A percentile compares a stretch with the other conserved stretches of the same genome.
phyloP scores from a whole-genome alignment of 768 basidiomycete genomes.

The Boletus rubroflammeus region DNA sequence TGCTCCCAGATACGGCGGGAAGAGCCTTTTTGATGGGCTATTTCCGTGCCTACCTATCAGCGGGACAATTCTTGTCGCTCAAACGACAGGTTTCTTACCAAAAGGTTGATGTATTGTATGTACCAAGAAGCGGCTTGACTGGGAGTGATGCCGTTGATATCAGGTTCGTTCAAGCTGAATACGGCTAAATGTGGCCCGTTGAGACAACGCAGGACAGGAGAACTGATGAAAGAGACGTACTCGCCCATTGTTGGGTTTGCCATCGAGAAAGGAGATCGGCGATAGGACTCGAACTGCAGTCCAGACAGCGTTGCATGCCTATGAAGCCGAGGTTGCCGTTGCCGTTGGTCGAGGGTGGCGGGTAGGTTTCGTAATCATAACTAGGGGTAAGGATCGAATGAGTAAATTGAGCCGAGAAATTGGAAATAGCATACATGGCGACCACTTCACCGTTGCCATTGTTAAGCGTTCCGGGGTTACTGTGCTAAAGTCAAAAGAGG shows the following conservation, averaged over 20 bases:
- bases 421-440: conserved; percentile 24
- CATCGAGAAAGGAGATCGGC: conserved; percentile 30
- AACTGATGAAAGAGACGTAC: conserved; percentile 15
- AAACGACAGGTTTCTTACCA: conserved; percentile 23
- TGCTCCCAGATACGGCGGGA: conserved; percentile 35
- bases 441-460: conserved; percentile 33
- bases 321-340: conserved; percentile 35
- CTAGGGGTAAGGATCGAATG: conserved; percentile 9
- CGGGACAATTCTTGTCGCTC: background rate
- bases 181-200: conserved; percentile 18
- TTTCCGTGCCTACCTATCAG: background rate
- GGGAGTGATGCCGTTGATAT: conserved; percentile 28
- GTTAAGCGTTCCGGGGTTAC: conserved; percentile 26
- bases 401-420: background rate
- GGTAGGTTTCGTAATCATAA: conserved; percentile 38
- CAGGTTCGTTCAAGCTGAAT: conserved; percentile 37
- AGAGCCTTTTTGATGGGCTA: conserved; percentile 37
- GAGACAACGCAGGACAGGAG: background rate
- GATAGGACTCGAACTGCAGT: conserved; percentile 36
- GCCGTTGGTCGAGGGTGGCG: conserved; percentile 33
- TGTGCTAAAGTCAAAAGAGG: conserved; percentile 6
- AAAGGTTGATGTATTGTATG: conserved; percentile 32
- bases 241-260: conserved; percentile 28
- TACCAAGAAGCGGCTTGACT: conserved; percentile 37
- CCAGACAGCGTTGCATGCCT: conserved; percentile 37